Evolutionary conservation across 768 basidiomycete genomes (phyloP), one percentile per base, ranked within the genome.

Genomic region (Thelephora ganbajun): DNA sequence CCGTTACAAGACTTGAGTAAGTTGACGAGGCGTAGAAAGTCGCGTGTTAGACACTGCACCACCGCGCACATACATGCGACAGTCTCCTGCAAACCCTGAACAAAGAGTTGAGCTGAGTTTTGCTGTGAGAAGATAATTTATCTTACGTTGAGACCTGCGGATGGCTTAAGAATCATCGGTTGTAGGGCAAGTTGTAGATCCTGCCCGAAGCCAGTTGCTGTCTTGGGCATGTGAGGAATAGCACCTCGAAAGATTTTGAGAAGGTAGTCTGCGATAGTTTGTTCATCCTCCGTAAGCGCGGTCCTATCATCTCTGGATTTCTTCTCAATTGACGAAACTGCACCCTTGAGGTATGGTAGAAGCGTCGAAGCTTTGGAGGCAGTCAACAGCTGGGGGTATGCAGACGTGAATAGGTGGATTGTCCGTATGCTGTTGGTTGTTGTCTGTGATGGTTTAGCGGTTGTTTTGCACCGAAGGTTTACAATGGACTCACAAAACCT

Each of bases 21-120:
- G 33, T 78, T 80, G 20, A 91, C 74, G 14, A 97, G 70, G 33
- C 80, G 75, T 13, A 66, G 66, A 55, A 82, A 94, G 54, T 97
- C 91, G 50, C 88, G 85, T 0, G 96, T 97, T 14, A 98, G 70
- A 54, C 86, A 66, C 45, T 80, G 79, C 1, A 93, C 82, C 1
- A 86, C 84, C 0, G 77, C 75, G 59, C 92, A 94, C 68, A 94
- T 80, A 54, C 93, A 97, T 0, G 89, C 89, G 12, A 98, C 85
- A 11, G 80, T 79, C 63, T 97, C 96, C 66, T 93, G 90, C 30
- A 98, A 63, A 18, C 84, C 80, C 84, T 92, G 42, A 13, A 34
- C 11, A 33, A 16, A 35, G 11, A 9, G 20, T 33, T 5, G 23
- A 18, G 36, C 19, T 18, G 39, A 11, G 1, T 16, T 14, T 20